phyloP scores from a whole-genome alignment of 2,329 filamentous ascomycete species.

The Alternaria burnsii region DNA sequence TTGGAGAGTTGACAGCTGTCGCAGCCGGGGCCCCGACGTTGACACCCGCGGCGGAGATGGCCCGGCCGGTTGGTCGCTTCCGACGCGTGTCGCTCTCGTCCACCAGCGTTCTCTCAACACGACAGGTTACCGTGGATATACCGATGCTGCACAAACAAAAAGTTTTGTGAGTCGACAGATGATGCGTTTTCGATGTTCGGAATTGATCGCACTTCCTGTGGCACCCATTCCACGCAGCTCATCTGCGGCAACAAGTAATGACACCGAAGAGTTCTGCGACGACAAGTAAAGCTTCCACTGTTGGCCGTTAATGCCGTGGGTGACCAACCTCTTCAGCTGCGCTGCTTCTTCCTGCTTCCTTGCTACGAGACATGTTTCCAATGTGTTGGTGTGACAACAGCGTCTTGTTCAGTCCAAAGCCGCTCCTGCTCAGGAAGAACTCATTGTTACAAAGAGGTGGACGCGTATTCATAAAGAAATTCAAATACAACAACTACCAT shows the following conservation, averaged over 20 bases:
- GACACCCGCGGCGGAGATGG: conserved; percentile 1
- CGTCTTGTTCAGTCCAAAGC: neutral
- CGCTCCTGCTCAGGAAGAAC: neutral
- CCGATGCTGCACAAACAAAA: neutral
- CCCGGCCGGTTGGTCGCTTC: conserved; percentile 5
- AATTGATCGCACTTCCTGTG: neutral
- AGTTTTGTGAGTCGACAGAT: neutral
- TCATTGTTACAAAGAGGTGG: neutral
- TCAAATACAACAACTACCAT: neutral
- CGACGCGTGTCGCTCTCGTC: neutral
- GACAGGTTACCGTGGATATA: neutral
- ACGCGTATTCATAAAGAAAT: neutral
- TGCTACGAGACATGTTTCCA: neutral
- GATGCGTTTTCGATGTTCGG: neutral
- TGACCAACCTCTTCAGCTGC: neutral
- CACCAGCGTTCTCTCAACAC: neutral
- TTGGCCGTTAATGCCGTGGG: neutral
- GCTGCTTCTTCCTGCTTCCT: neutral
- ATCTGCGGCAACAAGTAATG: conserved; percentile 2
- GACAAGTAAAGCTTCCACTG: neutral
- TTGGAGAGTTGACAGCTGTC: conserved; percentile 9
- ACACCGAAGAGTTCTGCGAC: neutral
- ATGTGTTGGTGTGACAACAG: neutral
- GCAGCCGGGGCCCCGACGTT: conserved; percentile 2
- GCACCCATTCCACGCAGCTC: neutral